Evolutionary conservation across 2,329 filamentous ascomycete genomes (phyloP).

Genomic region (Fusarium piperis): DNA sequence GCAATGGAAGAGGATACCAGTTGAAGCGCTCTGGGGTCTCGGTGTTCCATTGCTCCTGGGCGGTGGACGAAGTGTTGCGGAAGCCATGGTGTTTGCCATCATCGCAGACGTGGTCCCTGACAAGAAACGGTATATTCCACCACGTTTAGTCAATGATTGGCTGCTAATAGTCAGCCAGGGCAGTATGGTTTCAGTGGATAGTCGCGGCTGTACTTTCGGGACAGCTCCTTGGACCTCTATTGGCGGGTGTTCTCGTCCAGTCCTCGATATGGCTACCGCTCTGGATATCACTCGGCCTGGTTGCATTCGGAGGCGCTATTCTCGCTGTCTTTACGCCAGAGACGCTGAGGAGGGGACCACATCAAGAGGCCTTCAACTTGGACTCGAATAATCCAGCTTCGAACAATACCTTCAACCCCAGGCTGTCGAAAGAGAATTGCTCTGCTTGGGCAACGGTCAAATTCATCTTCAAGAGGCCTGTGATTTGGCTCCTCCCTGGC

Average conservation of each 20-base stretch:
- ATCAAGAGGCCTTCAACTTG: background rate
- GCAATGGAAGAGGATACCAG: slow-evolving; percentile 29
- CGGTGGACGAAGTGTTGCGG: slow-evolving; percentile 39
- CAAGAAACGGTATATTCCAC: slow-evolving; percentile 22
- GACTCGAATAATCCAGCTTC: background rate
- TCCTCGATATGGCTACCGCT: slow-evolving; percentile 34
- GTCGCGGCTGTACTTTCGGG: slow-evolving; percentile 34
- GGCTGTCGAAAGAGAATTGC: background rate
- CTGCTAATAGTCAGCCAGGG: slow-evolving; percentile 10
- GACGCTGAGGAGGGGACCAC: slow-evolving; percentile 15
- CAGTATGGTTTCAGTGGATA: slow-evolving; percentile 40
- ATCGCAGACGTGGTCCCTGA: slow-evolving; percentile 32
- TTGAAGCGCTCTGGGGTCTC: slow-evolving; percentile 38
- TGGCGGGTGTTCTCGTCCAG: slow-evolving; percentile 28
- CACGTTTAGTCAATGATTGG: background rate
- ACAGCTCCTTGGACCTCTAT: slow-evolving; percentile 31
- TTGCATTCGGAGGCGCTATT: slow-evolving; percentile 23
- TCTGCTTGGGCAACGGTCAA: slow-evolving; percentile 8
- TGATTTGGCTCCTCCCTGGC: slow-evolving; percentile 37
- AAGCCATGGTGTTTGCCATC: slow-evolving; percentile 43
- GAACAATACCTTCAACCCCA: background rate
- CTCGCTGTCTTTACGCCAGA: slow-evolving; percentile 36
- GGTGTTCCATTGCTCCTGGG: slow-evolving; percentile 38
- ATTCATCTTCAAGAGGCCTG: slow-evolving; percentile 29
- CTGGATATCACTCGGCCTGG: slow-evolving; percentile 30